Base-by-base conservation (phyloP, 306 rosid genomes). In the Pyrus pyrifolia region DNA sequence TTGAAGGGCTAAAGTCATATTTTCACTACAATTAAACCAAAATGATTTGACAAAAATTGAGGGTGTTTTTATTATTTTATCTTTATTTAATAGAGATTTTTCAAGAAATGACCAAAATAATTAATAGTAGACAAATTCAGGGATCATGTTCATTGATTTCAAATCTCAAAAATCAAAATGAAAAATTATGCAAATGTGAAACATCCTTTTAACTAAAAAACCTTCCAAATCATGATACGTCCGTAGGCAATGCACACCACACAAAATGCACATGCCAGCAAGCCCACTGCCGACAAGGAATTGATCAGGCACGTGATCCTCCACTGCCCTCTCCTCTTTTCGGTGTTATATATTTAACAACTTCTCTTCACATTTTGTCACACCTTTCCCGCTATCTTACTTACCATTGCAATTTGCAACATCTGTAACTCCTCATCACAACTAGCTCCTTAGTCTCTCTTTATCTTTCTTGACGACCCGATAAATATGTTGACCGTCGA, bases 401-500 rank as follows among this genome's bases (percentile, higher is more conserved):
- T 63, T 27, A 4, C 46, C 69, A 18, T 65, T 62, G 8, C 67
- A 27, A 29, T 19, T 62, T 3, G 8, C 18, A 63, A 60, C 63
- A 18, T 49, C 55, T 0, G 19, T 49, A 49, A 27, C 68, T 12
- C 59, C 13, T 38, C 35, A 69, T 29, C 62, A 58, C 63, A 58
- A 58, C 29, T 4, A 58, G 63, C 13, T 9, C 29, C 62, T 22
- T 42, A 12, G 65, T 30, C 49, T 53, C 64, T 31, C 44, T 6
- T 31, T 4, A 72, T 19, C 30, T 46, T 22, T 65, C 25, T 49
- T 29, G 52, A 17, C 63, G 13, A 38, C 4, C 61, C 0, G 11
- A 17, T 3, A 13, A 79, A 83, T 53, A 86, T 86, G 92, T 85
- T 85, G 68, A 85, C 84, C 52, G 91, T 84, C 11, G 79, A 79